These are phyloP conservation scores for Cryptosporidium xiaoi DNA, from an alignment of 169 alveolate genomes.

Conservation along the genomic window DNA sequence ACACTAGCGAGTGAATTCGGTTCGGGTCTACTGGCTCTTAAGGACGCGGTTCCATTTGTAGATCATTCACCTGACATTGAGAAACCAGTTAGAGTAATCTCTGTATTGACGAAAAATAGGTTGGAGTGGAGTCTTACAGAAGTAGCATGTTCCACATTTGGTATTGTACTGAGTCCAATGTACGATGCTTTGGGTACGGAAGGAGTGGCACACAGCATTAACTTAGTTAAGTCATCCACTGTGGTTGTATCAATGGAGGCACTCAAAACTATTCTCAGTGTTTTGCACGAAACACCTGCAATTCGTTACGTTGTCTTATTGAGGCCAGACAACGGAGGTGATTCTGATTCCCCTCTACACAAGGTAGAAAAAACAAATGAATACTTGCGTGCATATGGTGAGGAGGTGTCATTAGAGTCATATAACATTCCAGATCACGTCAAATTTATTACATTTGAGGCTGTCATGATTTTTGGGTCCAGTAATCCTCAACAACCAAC, in stretches of 20 bases:
- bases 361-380: slow-evolving; percentile 59
- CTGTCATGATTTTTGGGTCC: slow-evolving; percentile 75
- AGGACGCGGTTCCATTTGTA: slow-evolving; percentile 30
- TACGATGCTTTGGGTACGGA: slow-evolving; percentile 84
- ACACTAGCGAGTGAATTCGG: slow-evolving; percentile 56
- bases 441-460: slow-evolving; percentile 44
- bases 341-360: slow-evolving; percentile 72
- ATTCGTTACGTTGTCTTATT: slow-evolving; percentile 78
- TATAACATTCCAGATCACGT: slow-evolving; percentile 61
- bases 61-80: slow-evolving; percentile 67
- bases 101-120: slow-evolving; percentile 43
- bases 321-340: slow-evolving; percentile 75
- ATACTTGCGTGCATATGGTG: slow-evolving; percentile 67
- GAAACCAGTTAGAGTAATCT: slow-evolving; percentile 53
- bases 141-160: slow-evolving; percentile 85
- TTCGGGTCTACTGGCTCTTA: slow-evolving; percentile 45
- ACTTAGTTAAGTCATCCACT: slow-evolving; percentile 60
- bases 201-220: slow-evolving; percentile 66
- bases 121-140: slow-evolving; percentile 85
- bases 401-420: slow-evolving; percentile 18
- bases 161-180: slow-evolving; percentile 84
- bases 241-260: slow-evolving; percentile 66
- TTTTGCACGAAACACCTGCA: slow-evolving; percentile 70
- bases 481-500: slow-evolving; percentile 76
- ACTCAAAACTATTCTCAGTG: slow-evolving; percentile 13